Percentiles rank a stretch among this genome's conserved stretches.
Conservation (phyloP, 768 basidiomycete species). For the Leccinum sublutescens region DNA sequence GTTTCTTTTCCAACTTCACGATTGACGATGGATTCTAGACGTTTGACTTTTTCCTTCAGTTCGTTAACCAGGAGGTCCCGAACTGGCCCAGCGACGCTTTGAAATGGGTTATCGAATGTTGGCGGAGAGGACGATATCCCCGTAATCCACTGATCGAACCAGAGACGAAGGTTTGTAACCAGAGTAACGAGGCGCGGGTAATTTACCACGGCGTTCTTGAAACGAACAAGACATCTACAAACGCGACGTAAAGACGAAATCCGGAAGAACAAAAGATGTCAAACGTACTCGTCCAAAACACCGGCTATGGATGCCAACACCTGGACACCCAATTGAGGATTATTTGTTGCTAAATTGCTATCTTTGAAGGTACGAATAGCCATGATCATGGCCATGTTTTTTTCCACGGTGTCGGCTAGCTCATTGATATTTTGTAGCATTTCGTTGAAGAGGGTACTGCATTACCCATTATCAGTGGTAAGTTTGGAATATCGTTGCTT, state of each 20-base stretch:
- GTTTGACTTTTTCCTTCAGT: conserved; percentile 33
- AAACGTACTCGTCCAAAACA: conserved; percentile 52
- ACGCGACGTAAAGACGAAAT: conserved; percentile 3
- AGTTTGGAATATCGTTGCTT: background rate
- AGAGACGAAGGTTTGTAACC: conserved; percentile 42
- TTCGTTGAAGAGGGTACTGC: conserved; percentile 44
- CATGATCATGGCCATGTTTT: conserved; percentile 37
- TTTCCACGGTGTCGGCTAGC: conserved; percentile 41
- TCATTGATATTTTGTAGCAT: conserved; percentile 45
- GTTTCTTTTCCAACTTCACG: conserved; percentile 45
- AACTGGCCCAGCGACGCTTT: conserved; percentile 21
- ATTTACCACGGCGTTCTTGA: conserved; percentile 51
- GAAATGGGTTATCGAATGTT: conserved; percentile 47
- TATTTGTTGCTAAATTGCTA: conserved; percentile 13
- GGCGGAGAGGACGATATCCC: conserved; percentile 39
- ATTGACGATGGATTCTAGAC: conserved; percentile 44
- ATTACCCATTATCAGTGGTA: conserved; percentile 6
- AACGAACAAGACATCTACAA: conserved; percentile 52
- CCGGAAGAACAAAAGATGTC: conserved; percentile 13
- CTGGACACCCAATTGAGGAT: conserved; percentile 36
- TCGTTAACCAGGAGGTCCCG: conserved; percentile 37
- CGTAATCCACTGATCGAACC: conserved; percentile 48
- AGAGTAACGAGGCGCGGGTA: conserved; percentile 44
- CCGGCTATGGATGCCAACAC: conserved; percentile 46
- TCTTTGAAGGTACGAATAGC: conserved; percentile 34